A percentile compares a stretch with the other conserved stretches of the same genome.
These are phyloP conservation scores for Ascochyta fabae DNA, from an alignment of 2,329 filamentous ascomycete species.

Conservation along the genomic window DNA sequence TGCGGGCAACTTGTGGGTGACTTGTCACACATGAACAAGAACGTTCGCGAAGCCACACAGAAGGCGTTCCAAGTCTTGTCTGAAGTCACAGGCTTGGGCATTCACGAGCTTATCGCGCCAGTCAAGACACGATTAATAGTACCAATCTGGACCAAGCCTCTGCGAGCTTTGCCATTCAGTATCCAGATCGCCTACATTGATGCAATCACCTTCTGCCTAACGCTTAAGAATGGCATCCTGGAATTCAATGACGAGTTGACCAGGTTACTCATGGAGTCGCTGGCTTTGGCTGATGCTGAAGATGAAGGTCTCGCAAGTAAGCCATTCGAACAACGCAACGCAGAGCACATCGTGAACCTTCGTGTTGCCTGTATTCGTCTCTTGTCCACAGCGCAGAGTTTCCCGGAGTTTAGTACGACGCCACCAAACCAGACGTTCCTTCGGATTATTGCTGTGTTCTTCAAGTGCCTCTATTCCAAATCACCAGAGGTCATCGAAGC, in stretches of 20 bases:
- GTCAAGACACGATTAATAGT: constrained; percentile 89
- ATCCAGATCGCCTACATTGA: constrained; percentile 99
- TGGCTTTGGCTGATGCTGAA: constrained; percentile 91
- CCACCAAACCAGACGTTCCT: constrained; percentile 68
- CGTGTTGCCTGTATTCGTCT: constrained; percentile 93
- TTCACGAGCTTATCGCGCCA: constrained; percentile 87
- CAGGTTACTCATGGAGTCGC: constrained; percentile 87
- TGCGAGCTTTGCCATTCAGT: constrained; percentile 89
- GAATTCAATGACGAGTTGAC: constrained; percentile 92
- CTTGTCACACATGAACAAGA: constrained; percentile 92
- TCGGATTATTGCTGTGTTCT: constrained; percentile 89
- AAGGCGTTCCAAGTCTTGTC: constrained; percentile 81
- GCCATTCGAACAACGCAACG: constrained; percentile 91
- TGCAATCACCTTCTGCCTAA: constrained; percentile 93
- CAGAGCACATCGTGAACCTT: constrained; percentile 89
- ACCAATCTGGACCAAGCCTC: constrained; percentile 92
- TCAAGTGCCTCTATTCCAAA: constrained; percentile 95
- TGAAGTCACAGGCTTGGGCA: constrained; percentile 75
- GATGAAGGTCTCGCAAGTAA: constrained; percentile 88
- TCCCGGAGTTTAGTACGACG: constrained; percentile 86
- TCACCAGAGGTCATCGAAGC: constrained; percentile 92
- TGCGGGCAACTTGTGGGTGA: constrained; percentile 88
- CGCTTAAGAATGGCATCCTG: constrained; percentile 85
- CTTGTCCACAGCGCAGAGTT: constrained; percentile 89
- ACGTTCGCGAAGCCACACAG: constrained; percentile 88